phyloP scores from a whole-genome alignment of 495 filamentous ascomycete genomes.

The Aspergillus sclerotiicarbonarius region DNA sequence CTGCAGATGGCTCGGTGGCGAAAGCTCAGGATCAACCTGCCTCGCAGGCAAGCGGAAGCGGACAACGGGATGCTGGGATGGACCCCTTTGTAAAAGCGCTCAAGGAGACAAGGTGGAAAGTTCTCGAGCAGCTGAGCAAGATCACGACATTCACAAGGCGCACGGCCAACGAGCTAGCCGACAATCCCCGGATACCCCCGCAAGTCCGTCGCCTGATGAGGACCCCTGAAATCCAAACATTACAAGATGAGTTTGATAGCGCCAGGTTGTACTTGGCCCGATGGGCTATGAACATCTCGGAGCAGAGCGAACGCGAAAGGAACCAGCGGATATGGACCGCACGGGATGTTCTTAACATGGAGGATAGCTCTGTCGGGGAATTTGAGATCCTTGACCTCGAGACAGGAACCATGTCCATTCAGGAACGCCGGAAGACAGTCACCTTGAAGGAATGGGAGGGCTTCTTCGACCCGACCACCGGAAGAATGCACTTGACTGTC shows the following conservation, averaged over 20 bases:
- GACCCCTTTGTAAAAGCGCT: constrained; percentile 92
- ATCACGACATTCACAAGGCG: constrained; percentile 93
- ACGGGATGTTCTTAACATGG: constrained; percentile 86
- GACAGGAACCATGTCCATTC: constrained; percentile 62
- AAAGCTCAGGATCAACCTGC: constrained; percentile 33
- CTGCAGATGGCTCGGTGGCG: constrained; percentile 32
- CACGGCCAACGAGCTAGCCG: constrained; percentile 86
- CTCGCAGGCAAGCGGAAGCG: constrained; percentile 30
- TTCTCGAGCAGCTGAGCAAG: constrained; percentile 91
- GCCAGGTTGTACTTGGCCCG: constrained; percentile 89
- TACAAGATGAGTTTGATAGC: constrained; percentile 96
- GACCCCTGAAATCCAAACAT: constrained; percentile 91
- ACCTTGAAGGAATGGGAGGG: constrained; percentile 81
- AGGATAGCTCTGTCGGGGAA: constrained; percentile 89
- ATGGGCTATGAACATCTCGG: constrained; percentile 98
- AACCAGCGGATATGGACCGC: constrained; percentile 89
- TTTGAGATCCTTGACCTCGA: constrained; percentile 92
- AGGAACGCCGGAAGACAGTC: constrained; percentile 72
- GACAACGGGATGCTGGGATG: constrained; percentile 70
- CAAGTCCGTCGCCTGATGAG: constrained; percentile 81
- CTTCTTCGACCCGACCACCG: constrained; percentile 75
- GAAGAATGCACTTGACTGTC: constrained; percentile 70
- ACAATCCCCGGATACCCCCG: constrained; percentile 82
- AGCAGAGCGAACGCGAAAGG: constrained; percentile 86
- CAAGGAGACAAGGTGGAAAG: constrained; percentile 94